phyloP scores from a whole-genome alignment of 805 yeast species.

The Alloascoidea africana region DNA sequence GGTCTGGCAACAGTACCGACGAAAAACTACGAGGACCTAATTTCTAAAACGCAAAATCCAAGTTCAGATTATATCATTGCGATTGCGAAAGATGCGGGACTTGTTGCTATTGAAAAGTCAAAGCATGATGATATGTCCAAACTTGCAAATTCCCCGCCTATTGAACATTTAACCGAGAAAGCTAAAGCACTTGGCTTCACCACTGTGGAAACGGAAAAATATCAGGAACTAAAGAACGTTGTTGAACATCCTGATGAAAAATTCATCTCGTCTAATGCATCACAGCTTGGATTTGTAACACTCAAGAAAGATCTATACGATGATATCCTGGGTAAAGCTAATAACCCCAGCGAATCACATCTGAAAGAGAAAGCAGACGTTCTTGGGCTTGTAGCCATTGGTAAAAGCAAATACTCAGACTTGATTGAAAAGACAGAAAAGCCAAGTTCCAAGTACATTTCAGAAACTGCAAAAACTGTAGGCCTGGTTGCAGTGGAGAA shows the following conservation, averaged over 20 bases:
- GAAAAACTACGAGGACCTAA: background rate
- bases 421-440: background rate
- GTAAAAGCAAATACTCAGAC: background rate
- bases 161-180: background rate
- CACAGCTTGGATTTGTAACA: slow-evolving; percentile 6
- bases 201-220: background rate
- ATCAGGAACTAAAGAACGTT: background rate
- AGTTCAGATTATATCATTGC: background rate
- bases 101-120: background rate
- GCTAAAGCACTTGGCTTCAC: background rate
- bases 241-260: slow-evolving; percentile 3
- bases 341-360: background rate
- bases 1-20: background rate
- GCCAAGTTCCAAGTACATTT: background rate
- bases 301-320: background rate
- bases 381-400: background rate
- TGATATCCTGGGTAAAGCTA: background rate
- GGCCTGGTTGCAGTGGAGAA: background rate
- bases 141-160: background rate
- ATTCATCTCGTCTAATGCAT: slow-evolving; percentile 2
- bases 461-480: background rate
- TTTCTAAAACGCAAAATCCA: background rate
- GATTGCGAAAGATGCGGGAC: background rate
- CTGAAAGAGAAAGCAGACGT: background rate
- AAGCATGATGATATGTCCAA: background rate